A percentile compares a stretch with the other conserved stretches of the same genome.
phyloP scores from a whole-genome alignment of 2,329 filamentous ascomycete genomes.

The Venturia aucupariae region DNA sequence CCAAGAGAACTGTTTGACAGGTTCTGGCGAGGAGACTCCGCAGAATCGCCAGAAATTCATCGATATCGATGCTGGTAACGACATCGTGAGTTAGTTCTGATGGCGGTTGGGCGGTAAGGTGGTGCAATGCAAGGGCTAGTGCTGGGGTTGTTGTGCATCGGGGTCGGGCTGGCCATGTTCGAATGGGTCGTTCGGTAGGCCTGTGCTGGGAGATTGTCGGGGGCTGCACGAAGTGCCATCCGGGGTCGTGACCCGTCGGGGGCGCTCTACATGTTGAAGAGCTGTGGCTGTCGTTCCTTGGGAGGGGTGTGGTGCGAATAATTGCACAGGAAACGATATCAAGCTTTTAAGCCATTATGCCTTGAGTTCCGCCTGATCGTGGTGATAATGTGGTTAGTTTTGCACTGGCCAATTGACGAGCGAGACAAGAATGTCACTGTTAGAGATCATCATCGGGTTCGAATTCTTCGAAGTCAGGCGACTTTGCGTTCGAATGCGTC shows the following conservation, averaged over 20 bases:
- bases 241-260: constrained; percentile 4
- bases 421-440: background rate
- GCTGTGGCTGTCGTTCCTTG: background rate
- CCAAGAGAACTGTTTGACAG: background rate
- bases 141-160: constrained; percentile 7
- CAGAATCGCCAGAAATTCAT: background rate
- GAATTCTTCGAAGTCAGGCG: background rate
- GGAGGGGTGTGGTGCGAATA: background rate
- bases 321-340: background rate
- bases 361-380: constrained; percentile 8
- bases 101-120: background rate
- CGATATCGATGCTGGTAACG: background rate
- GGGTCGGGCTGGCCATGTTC: constrained; percentile 6
- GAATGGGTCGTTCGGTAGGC: constrained; percentile 2
- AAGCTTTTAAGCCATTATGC: constrained; percentile 3
- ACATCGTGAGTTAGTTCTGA: background rate
- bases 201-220: constrained; percentile 4
- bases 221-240: constrained; percentile 9
- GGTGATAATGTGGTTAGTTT: constrained; percentile 5
- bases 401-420: background rate
- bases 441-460: background rate
- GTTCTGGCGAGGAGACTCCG: background rate
- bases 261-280: background rate
- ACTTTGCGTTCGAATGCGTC: background rate
- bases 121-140: constrained; percentile 4